phyloP scores from a whole-genome alignment of 2,329 filamentous ascomycete species.

The Delphinella strobiligena region DNA sequence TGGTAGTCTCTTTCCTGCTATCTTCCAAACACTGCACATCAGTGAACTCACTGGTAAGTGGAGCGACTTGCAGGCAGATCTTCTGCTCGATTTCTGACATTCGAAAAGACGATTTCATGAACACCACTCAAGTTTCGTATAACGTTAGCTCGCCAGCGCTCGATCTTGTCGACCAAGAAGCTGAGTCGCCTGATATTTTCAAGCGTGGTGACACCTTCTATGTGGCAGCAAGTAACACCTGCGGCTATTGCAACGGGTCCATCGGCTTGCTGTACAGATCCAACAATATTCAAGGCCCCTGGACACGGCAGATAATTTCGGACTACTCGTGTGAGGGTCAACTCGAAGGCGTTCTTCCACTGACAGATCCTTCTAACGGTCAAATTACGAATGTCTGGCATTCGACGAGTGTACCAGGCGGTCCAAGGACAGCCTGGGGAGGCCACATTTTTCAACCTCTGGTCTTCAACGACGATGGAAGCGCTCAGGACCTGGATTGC shows the following conservation, averaged over 20 bases:
- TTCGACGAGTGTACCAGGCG: conserved; percentile 13
- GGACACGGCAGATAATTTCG: conserved; percentile 15
- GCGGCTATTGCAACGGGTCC: conserved; percentile 15
- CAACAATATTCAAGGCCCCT: conserved; percentile 13
- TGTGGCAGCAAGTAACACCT: conserved; percentile 14
- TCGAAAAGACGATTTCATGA: conserved; percentile 11
- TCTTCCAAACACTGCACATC: conserved; percentile 15
- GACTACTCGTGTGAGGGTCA: conserved; percentile 16
- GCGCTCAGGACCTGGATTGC: conserved; percentile 13
- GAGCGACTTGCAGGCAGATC: too few relatives aligned
- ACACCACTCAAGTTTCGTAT: conserved; percentile 13
- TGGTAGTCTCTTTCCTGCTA: conserved; percentile 14
- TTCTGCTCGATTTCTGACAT: too few relatives aligned
- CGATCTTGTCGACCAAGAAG: conserved; percentile 14
- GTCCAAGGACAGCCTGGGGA: conserved; percentile 12
- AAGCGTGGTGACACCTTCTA: conserved; percentile 12
- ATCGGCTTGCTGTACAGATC: conserved; percentile 14
- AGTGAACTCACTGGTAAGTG: conserved; percentile 12
- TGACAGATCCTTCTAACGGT: conserved; percentile 9
- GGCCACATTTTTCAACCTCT: conserved; percentile 16
- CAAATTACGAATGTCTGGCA: conserved; percentile 13
- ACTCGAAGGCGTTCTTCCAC: conserved; percentile 13
- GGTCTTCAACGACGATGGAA: conserved; percentile 12
- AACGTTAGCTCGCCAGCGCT: conserved; percentile 10
- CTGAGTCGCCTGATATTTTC: conserved; percentile 16